Evolutionary conservation across 2,329 filamentous ascomycete species (phyloP).

Genomic region (Cadophora malorum): DNA sequence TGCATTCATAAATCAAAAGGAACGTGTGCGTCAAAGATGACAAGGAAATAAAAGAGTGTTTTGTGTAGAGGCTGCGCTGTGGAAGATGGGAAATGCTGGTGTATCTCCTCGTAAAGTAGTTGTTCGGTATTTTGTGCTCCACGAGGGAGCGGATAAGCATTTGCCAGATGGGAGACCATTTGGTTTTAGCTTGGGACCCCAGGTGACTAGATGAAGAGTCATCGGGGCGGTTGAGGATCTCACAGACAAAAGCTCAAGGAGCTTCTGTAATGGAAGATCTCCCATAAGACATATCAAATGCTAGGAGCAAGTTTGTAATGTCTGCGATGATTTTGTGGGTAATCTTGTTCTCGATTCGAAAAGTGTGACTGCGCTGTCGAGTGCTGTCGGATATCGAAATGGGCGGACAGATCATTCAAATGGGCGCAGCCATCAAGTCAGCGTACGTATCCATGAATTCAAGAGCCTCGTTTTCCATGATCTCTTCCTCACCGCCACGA

Average conservation of each 20-base stretch:
- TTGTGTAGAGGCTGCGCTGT: not conserved
- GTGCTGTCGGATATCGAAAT: not conserved
- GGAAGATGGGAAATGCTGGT: not conserved
- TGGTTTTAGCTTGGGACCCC: not conserved
- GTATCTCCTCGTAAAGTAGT: not conserved
- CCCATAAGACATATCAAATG: not conserved
- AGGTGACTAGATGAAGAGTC: not conserved
- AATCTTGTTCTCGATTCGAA: not conserved
- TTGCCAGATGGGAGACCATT: not conserved
- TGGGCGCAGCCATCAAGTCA: not conserved
- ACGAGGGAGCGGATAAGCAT: not conserved
- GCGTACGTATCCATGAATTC: constrained; percentile 32
- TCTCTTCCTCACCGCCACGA: constrained; percentile 25
- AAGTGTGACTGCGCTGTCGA: not conserved
- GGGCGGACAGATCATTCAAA: not conserved
- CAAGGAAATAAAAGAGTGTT: constrained; percentile 9
- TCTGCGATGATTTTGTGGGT: not conserved
- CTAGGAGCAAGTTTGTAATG: not conserved
- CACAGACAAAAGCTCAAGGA: not conserved
- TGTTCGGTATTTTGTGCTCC: not conserved
- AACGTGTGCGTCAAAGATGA: constrained; percentile 13
- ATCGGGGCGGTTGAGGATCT: not conserved
- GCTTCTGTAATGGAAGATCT: not conserved
- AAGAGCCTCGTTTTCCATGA: constrained; percentile 35
- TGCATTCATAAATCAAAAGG: constrained; percentile 9